Conservation (phyloP, 208 protist genomes). For the Acanthamoeba sp. region DNA sequence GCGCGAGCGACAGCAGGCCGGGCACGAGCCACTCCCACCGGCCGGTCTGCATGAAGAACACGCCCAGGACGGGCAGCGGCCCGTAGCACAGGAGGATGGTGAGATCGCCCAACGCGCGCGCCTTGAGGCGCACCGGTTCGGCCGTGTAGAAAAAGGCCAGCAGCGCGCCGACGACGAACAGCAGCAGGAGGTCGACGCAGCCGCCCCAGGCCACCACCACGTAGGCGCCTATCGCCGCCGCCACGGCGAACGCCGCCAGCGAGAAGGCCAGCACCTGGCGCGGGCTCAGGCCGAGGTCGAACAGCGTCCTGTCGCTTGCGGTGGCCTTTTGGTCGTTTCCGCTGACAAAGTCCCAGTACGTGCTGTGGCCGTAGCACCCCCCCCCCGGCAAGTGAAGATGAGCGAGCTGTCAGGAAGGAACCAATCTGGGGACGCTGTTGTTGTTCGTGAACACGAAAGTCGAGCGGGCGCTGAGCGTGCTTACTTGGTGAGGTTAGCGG, state of each 20-base stretch:
- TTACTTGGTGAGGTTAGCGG: conserved; percentile 67
- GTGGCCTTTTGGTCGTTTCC: conserved; percentile 32
- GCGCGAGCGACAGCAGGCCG: neutral
- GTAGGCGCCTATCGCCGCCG: conserved; percentile 13
- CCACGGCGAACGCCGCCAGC: neutral
- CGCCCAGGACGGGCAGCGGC: conserved; percentile 2
- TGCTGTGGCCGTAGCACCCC: neutral
- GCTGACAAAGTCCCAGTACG: conserved; percentile 61
- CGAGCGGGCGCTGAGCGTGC: neutral
- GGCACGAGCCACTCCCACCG: conserved; percentile 25
- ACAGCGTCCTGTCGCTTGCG: conserved; percentile 39
- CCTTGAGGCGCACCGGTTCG: conserved; percentile 39
- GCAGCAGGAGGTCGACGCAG: neutral
- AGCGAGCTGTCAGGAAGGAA: too few relatives aligned
- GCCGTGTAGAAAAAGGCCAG: conserved; percentile 65
- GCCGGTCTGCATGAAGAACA: conserved; percentile 57
- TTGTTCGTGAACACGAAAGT: neutral
- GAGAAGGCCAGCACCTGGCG: conserved; percentile 48
- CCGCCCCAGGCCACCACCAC: conserved; percentile 16
- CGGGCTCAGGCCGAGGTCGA: conserved; percentile 34
- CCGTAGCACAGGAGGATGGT: conserved; percentile 63
- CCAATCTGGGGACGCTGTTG: too few relatives aligned
- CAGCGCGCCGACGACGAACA: conserved; percentile 30
- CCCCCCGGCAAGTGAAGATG: too few relatives aligned
- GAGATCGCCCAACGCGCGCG: conserved; percentile 38